phyloP scores from a whole-genome alignment of 2,329 filamentous ascomycete genomes.

The Colletotrichum lini region DNA sequence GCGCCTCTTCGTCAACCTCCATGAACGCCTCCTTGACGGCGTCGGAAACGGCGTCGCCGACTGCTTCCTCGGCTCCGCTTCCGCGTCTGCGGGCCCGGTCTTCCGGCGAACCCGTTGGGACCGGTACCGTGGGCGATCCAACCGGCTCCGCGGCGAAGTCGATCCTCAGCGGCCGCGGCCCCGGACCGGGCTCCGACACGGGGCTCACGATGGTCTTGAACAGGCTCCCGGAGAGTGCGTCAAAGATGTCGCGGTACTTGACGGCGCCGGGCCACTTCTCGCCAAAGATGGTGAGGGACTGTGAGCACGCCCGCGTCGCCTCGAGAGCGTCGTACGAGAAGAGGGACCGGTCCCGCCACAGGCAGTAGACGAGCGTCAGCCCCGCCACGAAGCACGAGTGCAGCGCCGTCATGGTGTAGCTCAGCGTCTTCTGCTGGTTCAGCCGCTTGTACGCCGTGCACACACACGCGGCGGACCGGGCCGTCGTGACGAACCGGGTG shows the following conservation, averaged over 20 bases:
- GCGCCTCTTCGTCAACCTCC: conserved; percentile 50
- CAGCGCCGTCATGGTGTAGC: conserved; percentile 50
- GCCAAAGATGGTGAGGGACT: conserved; percentile 49
- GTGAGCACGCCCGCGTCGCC: conserved; percentile 47
- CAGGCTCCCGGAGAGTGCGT: conserved; percentile 46
- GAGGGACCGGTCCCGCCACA: conserved; percentile 46
- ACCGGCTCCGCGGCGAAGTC: conserved; percentile 13
- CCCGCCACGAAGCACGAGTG: conserved; percentile 51
- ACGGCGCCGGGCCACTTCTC: conserved; percentile 49
- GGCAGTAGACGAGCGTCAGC: conserved; percentile 48
- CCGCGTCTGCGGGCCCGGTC: neutral
- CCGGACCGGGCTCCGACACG: neutral
- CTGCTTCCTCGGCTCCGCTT: neutral
- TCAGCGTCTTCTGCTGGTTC: conserved; percentile 49
- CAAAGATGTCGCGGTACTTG: conserved; percentile 50
- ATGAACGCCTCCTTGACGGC: conserved; percentile 49
- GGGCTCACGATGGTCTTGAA: conserved; percentile 46
- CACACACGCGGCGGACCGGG: conserved; percentile 45
- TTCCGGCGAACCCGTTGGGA: neutral
- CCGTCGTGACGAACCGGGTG: conserved; percentile 44
- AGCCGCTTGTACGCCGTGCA: conserved; percentile 50
- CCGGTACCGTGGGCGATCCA: neutral
- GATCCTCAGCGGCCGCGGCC: conserved; percentile 11
- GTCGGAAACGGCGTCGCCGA: conserved; percentile 41
- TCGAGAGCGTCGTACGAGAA: conserved; percentile 48